Evolutionary conservation across 2,329 filamentous ascomycete species (phyloP), one percentile per base, ranked within the genome.

Genomic region (Aspergillus ustus): DNA sequence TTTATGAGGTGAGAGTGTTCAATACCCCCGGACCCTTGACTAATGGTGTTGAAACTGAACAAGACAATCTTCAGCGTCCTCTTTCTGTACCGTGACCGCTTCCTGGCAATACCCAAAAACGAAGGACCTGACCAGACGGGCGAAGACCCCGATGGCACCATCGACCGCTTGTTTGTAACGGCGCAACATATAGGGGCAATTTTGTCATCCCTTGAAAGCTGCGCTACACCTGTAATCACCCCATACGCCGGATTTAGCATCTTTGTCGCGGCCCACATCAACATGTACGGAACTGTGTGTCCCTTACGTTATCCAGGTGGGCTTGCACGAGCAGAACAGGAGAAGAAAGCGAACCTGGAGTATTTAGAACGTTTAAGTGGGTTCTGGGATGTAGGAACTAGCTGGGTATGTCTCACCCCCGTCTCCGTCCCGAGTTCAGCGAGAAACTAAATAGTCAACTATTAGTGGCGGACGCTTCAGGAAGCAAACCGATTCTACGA

Each of bases 181-280:
- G 74, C 73, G 0, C 74, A 76, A 29, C 67, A 73, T 40, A 76
- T 77, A 13, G 65, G 70, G 1, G 67, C 68, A 1, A 71, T 77
- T 2, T 48, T 77, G 5, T 66, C 69, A 4, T 73, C 72, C 1
- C 57, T 77, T 2, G 72, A 76, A 22, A 65, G 69, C 44, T 76
- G 72, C 0, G 68, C 66, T 20, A 70, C 74, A 2, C 67, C 73
- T 0, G 70, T 77, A 1, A 75, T 77, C 55, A 76, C 74, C 1
- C 74, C 74, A 2, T 77, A 77, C 55, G 73, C 74, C 0, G 74
- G 74, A 6, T 77, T 76, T 61, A 77, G 74, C 29, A 68, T 76
- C 40, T 77, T 77, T 44, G 74, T 77, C 13, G 73, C 74, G 9
- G 74, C 73, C 3, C 74, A 77, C 46, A 74, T 77, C 49, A 77